Evolutionary conservation across 1,284 basidiomycete genomes (phyloP).

Genomic region (Cystobasidium slooffiae): DNA sequence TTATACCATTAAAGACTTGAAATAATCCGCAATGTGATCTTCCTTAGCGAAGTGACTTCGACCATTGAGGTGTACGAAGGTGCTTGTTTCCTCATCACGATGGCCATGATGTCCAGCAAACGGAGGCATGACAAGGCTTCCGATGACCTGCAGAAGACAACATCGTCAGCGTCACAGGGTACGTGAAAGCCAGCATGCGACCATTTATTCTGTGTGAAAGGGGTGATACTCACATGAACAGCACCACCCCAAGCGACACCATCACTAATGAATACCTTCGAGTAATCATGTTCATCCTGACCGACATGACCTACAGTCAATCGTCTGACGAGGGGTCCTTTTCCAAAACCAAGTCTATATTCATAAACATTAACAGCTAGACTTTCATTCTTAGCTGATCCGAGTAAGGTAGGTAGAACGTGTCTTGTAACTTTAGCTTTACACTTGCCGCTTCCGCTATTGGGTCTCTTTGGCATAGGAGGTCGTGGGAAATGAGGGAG

Average conservation of each 20-base stretch:
- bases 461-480: slow-evolving; percentile 14
- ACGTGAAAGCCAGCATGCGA: not conserved
- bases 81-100: slow-evolving; percentile 8
- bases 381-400: slow-evolving; percentile 49
- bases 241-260: slow-evolving; percentile 50
- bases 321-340: slow-evolving; percentile 47
- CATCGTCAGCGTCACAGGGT: not conserved
- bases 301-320: slow-evolving; percentile 45
- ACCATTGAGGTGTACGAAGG: not conserved
- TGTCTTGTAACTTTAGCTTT: slow-evolving; percentile 50
- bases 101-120: slow-evolving; percentile 45
- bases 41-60: slow-evolving; percentile 4
- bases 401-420: slow-evolving; percentile 51
- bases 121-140: slow-evolving; percentile 49
- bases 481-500: slow-evolving; percentile 28
- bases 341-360: slow-evolving; percentile 48
- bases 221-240: slow-evolving; percentile 49
- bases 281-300: slow-evolving; percentile 33
- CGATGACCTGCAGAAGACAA: slow-evolving; percentile 42
- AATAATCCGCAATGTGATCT: no score
- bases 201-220: not conserved
- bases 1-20: no score
- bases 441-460: not conserved
- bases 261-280: slow-evolving; percentile 48
- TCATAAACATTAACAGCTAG: slow-evolving; percentile 50